These are phyloP conservation scores for Inonotus hispidus DNA, from an alignment of 1,284 basidiomycete species.

Conservation along the genomic window DNA sequence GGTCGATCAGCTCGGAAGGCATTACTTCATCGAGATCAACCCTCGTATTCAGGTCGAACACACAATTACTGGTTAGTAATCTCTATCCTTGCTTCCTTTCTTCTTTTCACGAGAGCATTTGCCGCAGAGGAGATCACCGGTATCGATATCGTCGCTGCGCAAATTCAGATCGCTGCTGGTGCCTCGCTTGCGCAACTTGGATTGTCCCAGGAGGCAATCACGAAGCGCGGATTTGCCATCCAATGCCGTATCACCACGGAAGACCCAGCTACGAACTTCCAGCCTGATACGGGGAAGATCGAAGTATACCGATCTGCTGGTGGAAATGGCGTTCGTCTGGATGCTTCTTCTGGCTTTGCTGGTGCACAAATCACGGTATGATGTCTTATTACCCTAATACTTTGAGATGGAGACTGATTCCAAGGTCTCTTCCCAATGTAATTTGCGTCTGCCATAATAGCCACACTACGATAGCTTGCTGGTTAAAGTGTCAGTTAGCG, in stretches of 20 bases:
- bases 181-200: constrained; percentile 95
- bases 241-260: constrained; percentile 99
- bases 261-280: constrained; percentile 87
- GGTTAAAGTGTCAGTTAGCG: constrained; percentile 95
- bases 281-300: constrained; percentile 98
- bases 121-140: constrained; percentile 92
- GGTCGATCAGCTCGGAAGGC: constrained; percentile 91
- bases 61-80: constrained; percentile 82
- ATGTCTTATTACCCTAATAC: constrained; percentile 3
- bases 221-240: constrained; percentile 95
- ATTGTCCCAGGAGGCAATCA: constrained; percentile 94
- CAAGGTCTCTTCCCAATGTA: not conserved
- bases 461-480: constrained; percentile 98
- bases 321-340: constrained; percentile 97
- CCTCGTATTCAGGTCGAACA: constrained; percentile 98
- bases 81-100: not conserved
- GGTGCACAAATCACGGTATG: constrained; percentile 96
- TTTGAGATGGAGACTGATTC: not conserved
- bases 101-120: constrained; percentile 13
- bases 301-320: constrained; percentile 98
- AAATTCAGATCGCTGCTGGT: constrained; percentile 98
- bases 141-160: constrained; percentile 96
- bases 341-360: constrained; percentile 96
- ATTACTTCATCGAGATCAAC: constrained; percentile 99
- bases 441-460: constrained; percentile 30